Evolutionary conservation across 2,329 filamentous ascomycete species (phyloP).

Genomic region (Pseudogymnoascus sp.): DNA sequence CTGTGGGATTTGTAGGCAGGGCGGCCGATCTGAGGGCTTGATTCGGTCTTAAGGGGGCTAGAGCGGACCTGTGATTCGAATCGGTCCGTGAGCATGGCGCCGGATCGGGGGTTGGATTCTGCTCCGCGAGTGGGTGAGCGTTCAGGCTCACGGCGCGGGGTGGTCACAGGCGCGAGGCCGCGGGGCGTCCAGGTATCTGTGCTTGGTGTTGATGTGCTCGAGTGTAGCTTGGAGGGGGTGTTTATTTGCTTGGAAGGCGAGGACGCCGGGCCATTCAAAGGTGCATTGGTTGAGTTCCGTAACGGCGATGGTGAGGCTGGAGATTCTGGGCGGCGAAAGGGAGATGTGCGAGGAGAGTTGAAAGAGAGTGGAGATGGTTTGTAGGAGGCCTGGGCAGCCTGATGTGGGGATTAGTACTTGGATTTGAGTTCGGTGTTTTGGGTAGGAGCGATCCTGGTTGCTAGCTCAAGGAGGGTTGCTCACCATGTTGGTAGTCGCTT

Average conservation of each 20-base stretch:
- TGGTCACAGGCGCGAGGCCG: conserved; percentile 25
- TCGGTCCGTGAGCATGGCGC: conserved; percentile 20
- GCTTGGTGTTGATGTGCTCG: conserved; percentile 20
- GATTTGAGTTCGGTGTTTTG: conserved; percentile 6
- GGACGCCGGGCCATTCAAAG: conserved; percentile 35
- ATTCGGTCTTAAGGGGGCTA: conserved; percentile 26
- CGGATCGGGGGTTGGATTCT: conserved; percentile 23
- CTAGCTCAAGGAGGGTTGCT: neutral
- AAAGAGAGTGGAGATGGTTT: conserved; percentile 67
- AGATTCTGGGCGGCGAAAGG: conserved; percentile 55
- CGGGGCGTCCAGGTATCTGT: conserved; percentile 25
- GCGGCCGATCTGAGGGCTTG: conserved; percentile 25
- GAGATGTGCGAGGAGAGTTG: conserved; percentile 61
- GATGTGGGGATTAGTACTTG: conserved; percentile 15
- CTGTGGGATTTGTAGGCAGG: conserved; percentile 23
- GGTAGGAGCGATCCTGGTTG: conserved; percentile 7
- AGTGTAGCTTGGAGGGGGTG: conserved; percentile 37
- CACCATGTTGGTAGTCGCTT: conserved; percentile 6
- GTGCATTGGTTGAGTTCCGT: conserved; percentile 57
- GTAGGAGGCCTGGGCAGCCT: conserved; percentile 52
- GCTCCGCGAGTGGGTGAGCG: conserved; percentile 27
- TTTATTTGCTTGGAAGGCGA: conserved; percentile 36
- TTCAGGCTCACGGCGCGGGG: conserved; percentile 25
- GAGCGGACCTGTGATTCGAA: conserved; percentile 12
- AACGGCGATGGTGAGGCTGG: conserved; percentile 59